phyloP scores from a whole-genome alignment of 1,284 basidiomycete species.

The Cutaneotrichosporon sp. region DNA sequence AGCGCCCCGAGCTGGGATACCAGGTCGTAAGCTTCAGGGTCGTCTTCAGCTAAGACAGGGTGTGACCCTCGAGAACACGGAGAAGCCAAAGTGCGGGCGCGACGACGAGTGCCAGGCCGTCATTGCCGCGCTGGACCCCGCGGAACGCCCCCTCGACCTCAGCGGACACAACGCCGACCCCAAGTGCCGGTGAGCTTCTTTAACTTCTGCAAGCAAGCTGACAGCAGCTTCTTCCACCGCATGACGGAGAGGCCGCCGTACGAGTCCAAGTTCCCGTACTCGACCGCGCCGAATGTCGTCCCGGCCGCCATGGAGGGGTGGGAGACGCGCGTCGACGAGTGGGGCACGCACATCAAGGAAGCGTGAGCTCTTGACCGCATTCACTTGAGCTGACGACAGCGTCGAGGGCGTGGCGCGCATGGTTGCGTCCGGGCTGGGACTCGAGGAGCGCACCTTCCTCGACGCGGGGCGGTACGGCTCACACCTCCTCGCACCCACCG shows the following conservation, averaged over 20 bases:
- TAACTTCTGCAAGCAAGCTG: neutral
- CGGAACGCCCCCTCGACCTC: conserved; percentile 75
- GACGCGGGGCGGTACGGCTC: conserved; percentile 82
- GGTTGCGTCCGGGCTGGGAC: conserved; percentile 74
- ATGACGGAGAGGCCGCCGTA: conserved; percentile 77
- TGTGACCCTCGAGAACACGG: conserved; percentile 87
- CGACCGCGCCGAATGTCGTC: conserved; percentile 78
- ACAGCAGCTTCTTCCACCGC: conserved; percentile 73
- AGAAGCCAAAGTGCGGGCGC: conserved; percentile 80
- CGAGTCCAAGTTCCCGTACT: conserved; percentile 68
- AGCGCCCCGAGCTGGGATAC: conserved; percentile 69
- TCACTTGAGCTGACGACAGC: conserved; percentile 54
- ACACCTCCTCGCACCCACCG: conserved; percentile 85
- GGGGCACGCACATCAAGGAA: conserved; percentile 81
- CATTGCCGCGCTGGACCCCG: conserved; percentile 61
- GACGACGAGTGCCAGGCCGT: conserved; percentile 47
- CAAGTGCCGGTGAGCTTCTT: conserved; percentile 65
- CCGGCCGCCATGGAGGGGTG: conserved; percentile 67
- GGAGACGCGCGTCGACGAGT: conserved; percentile 68
- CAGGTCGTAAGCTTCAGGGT: conserved; percentile 48
- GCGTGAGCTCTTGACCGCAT: no score
- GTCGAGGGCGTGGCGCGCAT: conserved; percentile 79
- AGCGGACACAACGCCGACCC: conserved; percentile 73
- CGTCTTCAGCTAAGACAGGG: conserved; percentile 58
- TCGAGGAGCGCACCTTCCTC: conserved; percentile 66